phyloP scores from a whole-genome alignment of 257 asterid species.

The Nicotiana sylvestris region DNA sequence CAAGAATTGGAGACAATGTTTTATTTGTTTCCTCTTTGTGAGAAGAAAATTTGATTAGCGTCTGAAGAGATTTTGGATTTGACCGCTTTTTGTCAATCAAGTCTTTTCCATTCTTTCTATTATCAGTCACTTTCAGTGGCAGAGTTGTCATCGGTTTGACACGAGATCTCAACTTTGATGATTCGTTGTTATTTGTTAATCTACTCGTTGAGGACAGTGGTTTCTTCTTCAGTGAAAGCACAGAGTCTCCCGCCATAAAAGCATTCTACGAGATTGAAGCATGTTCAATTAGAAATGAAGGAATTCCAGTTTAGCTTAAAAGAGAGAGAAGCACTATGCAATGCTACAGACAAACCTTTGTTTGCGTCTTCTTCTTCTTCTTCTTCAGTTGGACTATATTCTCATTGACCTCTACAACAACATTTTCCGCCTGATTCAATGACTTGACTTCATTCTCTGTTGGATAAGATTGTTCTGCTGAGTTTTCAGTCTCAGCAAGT shows the following conservation, averaged over 20 bases:
- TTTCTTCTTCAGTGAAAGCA: conserved; percentile 9
- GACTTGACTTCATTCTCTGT: conserved; percentile 21
- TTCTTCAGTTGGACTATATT: conserved; percentile 17
- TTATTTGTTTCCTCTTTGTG: conserved; percentile 29
- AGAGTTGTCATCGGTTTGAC: conserved; percentile 25
- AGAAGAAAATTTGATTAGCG: conserved; percentile 42
- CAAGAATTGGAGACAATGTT: conserved; percentile 32
- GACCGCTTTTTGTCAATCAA: conserved; percentile 38
- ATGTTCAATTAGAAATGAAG: conserved; percentile 15
- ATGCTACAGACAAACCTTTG: conserved; percentile 34
- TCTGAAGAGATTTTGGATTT: conserved; percentile 49
- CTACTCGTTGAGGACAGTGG: conserved; percentile 24
- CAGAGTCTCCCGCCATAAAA: conserved; percentile 19
- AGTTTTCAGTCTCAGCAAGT: conserved; percentile 22
- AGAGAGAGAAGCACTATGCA: conserved; percentile 1
- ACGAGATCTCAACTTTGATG: conserved; percentile 28
- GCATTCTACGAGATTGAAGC: conserved; percentile 32
- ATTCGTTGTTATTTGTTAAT: conserved; percentile 12
- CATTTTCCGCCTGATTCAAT: conserved; percentile 18
- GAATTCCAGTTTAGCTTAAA: neutral
- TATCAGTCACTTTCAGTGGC: conserved; percentile 29
- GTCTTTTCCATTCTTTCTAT: conserved; percentile 25
- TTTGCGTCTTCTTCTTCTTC: conserved; percentile 18
- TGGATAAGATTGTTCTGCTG: conserved; percentile 19
- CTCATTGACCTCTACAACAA: conserved; percentile 18